Conservation (phyloP, 345 rosid species). For the Gossypium australe region DNA sequence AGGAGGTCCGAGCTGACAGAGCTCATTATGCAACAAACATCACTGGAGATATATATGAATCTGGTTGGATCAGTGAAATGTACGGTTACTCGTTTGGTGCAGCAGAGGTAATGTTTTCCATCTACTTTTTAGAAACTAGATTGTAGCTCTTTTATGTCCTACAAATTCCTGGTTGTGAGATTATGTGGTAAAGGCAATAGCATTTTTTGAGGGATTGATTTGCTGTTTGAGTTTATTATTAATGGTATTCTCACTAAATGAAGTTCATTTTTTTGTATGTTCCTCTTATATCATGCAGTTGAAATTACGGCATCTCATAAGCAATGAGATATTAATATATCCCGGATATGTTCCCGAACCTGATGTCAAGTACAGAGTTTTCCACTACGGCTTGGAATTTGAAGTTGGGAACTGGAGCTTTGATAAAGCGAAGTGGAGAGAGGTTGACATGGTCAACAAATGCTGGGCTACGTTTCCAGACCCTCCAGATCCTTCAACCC, state of each 20-base stretch:
- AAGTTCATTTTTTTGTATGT: not conserved
- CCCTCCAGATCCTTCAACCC: constrained; percentile 64
- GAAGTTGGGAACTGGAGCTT: constrained; percentile 93
- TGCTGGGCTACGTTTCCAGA: constrained; percentile 94
- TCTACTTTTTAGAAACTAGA: not conserved
- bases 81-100: constrained; percentile 99
- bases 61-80: constrained; percentile 99
- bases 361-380: constrained; percentile 71
- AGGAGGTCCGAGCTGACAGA: constrained; percentile 95
- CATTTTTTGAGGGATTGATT: not conserved
- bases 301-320: constrained; percentile 68
- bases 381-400: constrained; percentile 92
- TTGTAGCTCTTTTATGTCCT: not conserved
- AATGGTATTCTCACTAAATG: not conserved
- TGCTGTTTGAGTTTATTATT: not conserved
- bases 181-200: constrained; percentile 1
- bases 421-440: constrained; percentile 94
- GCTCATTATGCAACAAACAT: constrained; percentile 83
- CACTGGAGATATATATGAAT: constrained; percentile 82
- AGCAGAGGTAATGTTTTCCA: constrained; percentile 65
- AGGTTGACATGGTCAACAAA: constrained; percentile 57
- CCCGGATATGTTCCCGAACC: constrained; percentile 90
- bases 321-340: constrained; percentile 65
- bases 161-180: not conserved
- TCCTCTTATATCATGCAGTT: constrained; percentile 51